Percentiles rank a stretch among this genome's conserved stretches.
Evolutionary conservation across 768 basidiomycete species (phyloP).

Genomic region (Termitomyces sp.): DNA sequence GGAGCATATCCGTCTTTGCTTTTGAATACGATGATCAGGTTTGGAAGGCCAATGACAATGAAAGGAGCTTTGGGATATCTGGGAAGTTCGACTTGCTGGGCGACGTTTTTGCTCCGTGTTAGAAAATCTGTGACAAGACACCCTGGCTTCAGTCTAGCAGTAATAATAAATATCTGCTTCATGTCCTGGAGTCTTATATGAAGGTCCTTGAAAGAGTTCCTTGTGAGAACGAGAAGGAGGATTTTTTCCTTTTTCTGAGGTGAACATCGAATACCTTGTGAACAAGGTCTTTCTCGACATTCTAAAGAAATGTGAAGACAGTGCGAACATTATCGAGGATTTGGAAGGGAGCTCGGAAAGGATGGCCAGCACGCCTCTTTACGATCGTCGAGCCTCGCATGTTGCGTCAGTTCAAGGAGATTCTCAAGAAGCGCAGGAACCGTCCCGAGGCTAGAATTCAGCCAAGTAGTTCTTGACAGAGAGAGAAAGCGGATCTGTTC

Average conservation of each 20-base stretch:
- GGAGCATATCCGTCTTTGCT: slow-evolving; percentile 26
- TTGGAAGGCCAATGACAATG: slow-evolving; percentile 33
- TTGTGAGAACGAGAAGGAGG: neutral
- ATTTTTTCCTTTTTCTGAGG: neutral
- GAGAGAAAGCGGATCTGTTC: neutral
- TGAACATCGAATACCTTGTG: neutral
- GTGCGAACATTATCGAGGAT: neutral
- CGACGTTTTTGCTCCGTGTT: slow-evolving; percentile 20
- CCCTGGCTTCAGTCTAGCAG: too few relatives aligned
- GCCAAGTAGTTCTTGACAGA: neutral
- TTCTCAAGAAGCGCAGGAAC: neutral
- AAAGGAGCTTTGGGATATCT: slow-evolving; percentile 34
- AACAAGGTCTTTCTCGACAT: neutral
- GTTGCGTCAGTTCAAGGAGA: neutral
- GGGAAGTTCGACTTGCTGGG: slow-evolving; percentile 25
- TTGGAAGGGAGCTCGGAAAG: neutral
- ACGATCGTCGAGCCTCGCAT: neutral
- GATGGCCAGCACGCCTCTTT: neutral
- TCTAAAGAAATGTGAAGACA: neutral
- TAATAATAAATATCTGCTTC: neutral
- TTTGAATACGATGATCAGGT: slow-evolving; percentile 35
- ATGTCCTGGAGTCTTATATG: neutral
- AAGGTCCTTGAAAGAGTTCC: neutral
- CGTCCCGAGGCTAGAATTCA: neutral
- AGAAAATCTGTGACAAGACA: neutral